A percentile compares a stretch with the other conserved stretches of the same genome.
phyloP scores from a whole-genome alignment of 331 rosid genomes.

The Rhamnella rubrinervis region DNA sequence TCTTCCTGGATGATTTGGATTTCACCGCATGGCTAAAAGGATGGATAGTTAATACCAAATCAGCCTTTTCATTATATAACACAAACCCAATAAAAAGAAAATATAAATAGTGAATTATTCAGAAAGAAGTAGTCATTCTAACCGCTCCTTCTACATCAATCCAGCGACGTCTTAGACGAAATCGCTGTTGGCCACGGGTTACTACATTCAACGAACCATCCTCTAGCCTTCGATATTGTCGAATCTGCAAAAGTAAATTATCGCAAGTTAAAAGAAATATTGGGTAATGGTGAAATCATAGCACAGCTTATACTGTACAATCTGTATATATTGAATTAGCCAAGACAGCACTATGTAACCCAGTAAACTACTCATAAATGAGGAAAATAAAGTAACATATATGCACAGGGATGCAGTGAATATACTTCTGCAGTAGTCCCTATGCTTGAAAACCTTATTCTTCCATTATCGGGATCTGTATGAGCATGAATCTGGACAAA shows the following conservation, averaged over 20 bases:
- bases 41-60: conserved; percentile 22
- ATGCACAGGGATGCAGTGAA: conserved; percentile 1
- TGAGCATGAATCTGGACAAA: conserved; percentile 56
- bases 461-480: conserved; percentile 36
- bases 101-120: conserved; percentile 6
- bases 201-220: conserved; percentile 83
- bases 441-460: conserved; percentile 47
- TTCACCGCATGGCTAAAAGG: conserved; percentile 82
- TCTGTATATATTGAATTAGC: no score
- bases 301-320: not conserved
- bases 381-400: not conserved
- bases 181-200: conserved; percentile 90
- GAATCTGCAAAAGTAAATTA: conserved; percentile 53
- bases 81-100: conserved; percentile 1
- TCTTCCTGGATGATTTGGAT: conserved; percentile 91
- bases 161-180: conserved; percentile 70
- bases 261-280: conserved; percentile 14
- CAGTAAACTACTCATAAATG: no score
- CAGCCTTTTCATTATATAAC: conserved; percentile 23
- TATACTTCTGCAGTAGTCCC: conserved; percentile 93
- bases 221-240: conserved; percentile 58
- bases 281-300: no score
- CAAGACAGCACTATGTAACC: no score
- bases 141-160: conserved; percentile 76
- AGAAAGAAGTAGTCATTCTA: conserved; percentile 15